Percentiles rank a stretch among this genome's conserved stretches.
phyloP scores from a whole-genome alignment of 306 rosid species.

The Trifolium dubium region DNA sequence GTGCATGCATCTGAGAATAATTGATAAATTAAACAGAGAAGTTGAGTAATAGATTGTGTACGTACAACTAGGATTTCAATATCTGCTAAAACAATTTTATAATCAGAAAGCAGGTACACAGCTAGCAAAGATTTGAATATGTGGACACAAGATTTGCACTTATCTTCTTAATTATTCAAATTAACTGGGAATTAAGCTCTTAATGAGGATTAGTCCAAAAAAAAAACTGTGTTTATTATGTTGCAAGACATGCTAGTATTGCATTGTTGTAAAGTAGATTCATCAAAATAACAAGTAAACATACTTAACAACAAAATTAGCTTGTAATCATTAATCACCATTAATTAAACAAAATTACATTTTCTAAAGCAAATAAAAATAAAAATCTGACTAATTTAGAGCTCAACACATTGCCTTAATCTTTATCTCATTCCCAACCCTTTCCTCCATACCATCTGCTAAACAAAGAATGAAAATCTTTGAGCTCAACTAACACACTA shows the following conservation, averaged over 20 bases:
- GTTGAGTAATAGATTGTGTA: constrained; percentile 8
- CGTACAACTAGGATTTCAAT: neutral
- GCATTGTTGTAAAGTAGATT: constrained; percentile 38
- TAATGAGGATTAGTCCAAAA: neutral
- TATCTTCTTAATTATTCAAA: constrained; percentile 1
- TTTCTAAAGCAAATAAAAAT: constrained; percentile 31
- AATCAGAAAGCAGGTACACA: neutral
- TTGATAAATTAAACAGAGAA: neutral
- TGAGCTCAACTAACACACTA: constrained; percentile 3
- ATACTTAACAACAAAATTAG: constrained; percentile 41
- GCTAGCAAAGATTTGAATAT: neutral
- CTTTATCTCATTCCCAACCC: constrained; percentile 50
- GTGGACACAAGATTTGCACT: neutral
- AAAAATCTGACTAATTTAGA: constrained; percentile 42
- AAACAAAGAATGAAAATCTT: constrained; percentile 40
- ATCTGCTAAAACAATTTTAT: neutral
- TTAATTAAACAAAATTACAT: constrained; percentile 54
- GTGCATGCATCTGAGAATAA: neutral
- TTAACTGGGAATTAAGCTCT: neutral
- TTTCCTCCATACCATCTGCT: constrained; percentile 74
- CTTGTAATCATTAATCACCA: constrained; percentile 49
- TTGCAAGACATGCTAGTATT: constrained; percentile 33
- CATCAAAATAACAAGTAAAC: constrained; percentile 41
- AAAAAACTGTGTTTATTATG: neutral
- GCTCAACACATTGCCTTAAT: too few species aligned